These are phyloP conservation scores for Fusarium buxicola DNA, from an alignment of 2,329 filamentous ascomycete genomes.

Conservation along the genomic window DNA sequence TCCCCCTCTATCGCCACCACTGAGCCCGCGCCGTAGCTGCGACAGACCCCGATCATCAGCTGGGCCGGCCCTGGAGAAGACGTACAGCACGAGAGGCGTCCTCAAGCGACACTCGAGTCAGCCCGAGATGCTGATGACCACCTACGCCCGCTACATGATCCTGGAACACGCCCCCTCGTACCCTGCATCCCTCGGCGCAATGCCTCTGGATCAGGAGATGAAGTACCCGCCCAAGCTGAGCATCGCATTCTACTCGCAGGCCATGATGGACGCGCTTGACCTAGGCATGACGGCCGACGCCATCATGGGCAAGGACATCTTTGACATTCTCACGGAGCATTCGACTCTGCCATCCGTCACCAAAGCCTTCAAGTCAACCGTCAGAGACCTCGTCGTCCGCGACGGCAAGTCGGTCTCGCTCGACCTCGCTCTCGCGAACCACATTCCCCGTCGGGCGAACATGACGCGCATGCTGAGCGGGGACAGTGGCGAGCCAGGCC, in stretches of 20 bases:
- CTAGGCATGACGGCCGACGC: conserved; percentile 51
- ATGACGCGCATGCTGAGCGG: conserved; percentile 28
- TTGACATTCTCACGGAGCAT: conserved; percentile 64
- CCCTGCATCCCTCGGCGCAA: conserved; percentile 38
- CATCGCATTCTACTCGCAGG: conserved; percentile 60
- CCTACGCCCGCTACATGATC: conserved; percentile 50
- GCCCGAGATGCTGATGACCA: conserved; percentile 39
- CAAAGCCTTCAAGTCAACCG: conserved; percentile 57
- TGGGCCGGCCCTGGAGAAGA: conserved; percentile 39
- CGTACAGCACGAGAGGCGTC: conserved; percentile 44
- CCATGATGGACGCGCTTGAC: conserved; percentile 61
- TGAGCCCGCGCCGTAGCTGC: conserved; percentile 42
- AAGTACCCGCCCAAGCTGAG: conserved; percentile 50
- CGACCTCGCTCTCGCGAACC: conserved; percentile 45
- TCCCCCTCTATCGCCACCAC: conserved; percentile 40
- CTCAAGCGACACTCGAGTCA: conserved; percentile 38
- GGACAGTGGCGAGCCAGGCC: conserved; percentile 27
- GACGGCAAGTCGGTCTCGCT: conserved; percentile 53
- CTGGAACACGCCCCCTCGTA: conserved; percentile 46
- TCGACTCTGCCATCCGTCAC: conserved; percentile 57
- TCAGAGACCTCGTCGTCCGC: conserved; percentile 54
- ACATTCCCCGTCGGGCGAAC: conserved; percentile 44
- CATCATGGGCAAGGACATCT: conserved; percentile 63
- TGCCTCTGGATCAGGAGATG: conserved; percentile 45
- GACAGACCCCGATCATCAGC: conserved; percentile 43